Evolutionary conservation across 2,329 filamentous ascomycete genomes (phyloP).

Genomic region (Trichoderma koningii): DNA sequence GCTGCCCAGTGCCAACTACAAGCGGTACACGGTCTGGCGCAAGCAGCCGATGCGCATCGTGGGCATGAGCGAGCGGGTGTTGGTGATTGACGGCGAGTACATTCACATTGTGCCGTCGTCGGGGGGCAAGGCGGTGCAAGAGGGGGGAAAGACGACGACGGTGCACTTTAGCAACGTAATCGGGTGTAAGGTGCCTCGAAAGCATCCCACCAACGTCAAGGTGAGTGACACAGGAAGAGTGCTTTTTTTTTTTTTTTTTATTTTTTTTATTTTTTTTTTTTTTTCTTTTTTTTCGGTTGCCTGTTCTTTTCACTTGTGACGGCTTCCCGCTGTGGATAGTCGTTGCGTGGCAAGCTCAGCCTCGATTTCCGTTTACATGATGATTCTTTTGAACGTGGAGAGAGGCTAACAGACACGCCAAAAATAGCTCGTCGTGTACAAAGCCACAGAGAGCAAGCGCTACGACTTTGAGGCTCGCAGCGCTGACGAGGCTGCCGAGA

Average conservation of each 20-base stretch:
- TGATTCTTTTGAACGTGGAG: no score
- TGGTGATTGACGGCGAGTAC: slow-evolving; percentile 83
- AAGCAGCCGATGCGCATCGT: slow-evolving; percentile 83
- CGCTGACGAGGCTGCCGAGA: slow-evolving; percentile 72
- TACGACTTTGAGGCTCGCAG: slow-evolving; percentile 84
- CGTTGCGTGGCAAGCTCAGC: slow-evolving; percentile 13
- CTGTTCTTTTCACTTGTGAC: not conserved
- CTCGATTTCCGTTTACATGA: not conserved
- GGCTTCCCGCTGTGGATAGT: slow-evolving; percentile 2
- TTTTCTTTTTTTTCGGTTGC: not conserved
- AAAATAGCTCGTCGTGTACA: slow-evolving; percentile 68
- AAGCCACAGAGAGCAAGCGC: slow-evolving; percentile 73
- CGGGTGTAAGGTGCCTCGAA: slow-evolving; percentile 77
- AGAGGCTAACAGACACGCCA: slow-evolving; percentile 13
- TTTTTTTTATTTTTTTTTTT: no score
- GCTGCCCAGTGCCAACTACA: slow-evolving; percentile 62
- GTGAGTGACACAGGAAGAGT: slow-evolving; percentile 45
- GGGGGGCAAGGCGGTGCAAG: slow-evolving; percentile 65
- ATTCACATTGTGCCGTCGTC: slow-evolving; percentile 79
- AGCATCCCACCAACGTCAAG: slow-evolving; percentile 79
- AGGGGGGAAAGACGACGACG: slow-evolving; percentile 71
- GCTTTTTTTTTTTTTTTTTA: no score
- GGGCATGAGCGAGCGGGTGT: slow-evolving; percentile 70
- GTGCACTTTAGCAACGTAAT: slow-evolving; percentile 82
- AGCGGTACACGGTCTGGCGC: slow-evolving; percentile 77